Base-by-base conservation (phyloP, 2,329 filamentous ascomycete genomes). In the Xylariaceae sp. region DNA sequence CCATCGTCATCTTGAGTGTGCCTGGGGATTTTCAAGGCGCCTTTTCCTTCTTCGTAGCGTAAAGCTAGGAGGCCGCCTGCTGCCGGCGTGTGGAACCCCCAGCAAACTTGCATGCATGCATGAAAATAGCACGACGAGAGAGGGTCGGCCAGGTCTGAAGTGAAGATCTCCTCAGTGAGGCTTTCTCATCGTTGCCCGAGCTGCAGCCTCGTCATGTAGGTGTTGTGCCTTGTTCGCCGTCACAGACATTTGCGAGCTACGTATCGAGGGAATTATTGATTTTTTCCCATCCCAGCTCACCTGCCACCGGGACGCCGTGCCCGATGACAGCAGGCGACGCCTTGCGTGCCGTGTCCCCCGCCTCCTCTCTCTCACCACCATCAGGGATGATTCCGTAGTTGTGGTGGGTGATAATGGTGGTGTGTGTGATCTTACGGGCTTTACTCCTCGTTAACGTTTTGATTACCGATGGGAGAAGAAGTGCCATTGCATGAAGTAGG, bases 111-210 rank as follows among this genome's bases (percentile, higher is more conserved):
- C 13, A 6, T 13, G 68, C 68, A 83, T 74, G 42, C 77, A 79
- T 0, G 80, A 83, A 56, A 83, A 79, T 1, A 84, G 63, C 74
- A 79, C 78, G 61, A n/a, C 82, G 67, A 69, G 37, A 42, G 83
- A 84, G 0, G 37, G 3, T 23, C 53, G 48, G 61, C 64, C 50
- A 84, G 65, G 0, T 75, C 76, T 1, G 80, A 78, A 0, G 76
- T 82, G 23, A 30, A 30, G 23, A 30, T 30, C 23, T 30, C 23
- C 23, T 30, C 23, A 30, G 23, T 30, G 23, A 30, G 23, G 23
- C 23, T 30, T 30, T 30, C 23, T 30, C 23, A 30, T 34, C 73
- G 71, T 1, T 84, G 72, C 65, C 84, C 79, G 2, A 84, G 75
- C 63, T 84, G 82, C 0, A 84, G 71, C 13, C 82, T 75, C 1